phyloP scores from a whole-genome alignment of 2,329 filamentous ascomycete species.

The Fusarium anguioides region DNA sequence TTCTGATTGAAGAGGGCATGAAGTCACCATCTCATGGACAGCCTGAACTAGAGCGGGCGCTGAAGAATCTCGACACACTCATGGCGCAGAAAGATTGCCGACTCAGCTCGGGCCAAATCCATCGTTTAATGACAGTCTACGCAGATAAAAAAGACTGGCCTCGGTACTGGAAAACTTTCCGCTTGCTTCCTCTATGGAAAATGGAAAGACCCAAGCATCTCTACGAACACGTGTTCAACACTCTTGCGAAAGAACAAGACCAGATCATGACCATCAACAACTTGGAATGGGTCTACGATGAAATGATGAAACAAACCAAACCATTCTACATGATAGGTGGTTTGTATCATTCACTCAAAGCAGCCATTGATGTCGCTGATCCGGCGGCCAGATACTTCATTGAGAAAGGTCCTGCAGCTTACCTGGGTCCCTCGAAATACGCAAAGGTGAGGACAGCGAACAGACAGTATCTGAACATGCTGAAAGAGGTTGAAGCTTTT shows the following conservation, averaged over 20 bases:
- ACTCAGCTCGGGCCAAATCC: slow-evolving; percentile 54
- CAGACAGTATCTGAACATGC: slow-evolving; percentile 49
- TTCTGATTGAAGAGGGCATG: slow-evolving; percentile 57
- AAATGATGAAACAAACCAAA: slow-evolving; percentile 68
- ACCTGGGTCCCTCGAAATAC: not conserved
- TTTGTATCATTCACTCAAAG: slow-evolving; percentile 61
- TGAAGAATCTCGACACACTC: slow-evolving; percentile 59
- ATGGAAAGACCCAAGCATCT: slow-evolving; percentile 61
- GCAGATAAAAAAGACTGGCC: slow-evolving; percentile 62
- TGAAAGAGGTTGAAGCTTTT: slow-evolving; percentile 48
- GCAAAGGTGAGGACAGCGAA: slow-evolving; percentile 41
- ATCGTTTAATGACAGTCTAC: slow-evolving; percentile 59
- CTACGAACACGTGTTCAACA: slow-evolving; percentile 65
- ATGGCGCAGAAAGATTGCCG: slow-evolving; percentile 52
- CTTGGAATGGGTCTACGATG: slow-evolving; percentile 65
- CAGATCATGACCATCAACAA: slow-evolving; percentile 58
- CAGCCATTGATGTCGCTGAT: slow-evolving; percentile 67
- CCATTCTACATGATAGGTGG: slow-evolving; percentile 57
- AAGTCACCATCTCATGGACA: slow-evolving; percentile 46
- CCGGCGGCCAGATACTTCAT: slow-evolving; percentile 52
- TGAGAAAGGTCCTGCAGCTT: too few relatives aligned
- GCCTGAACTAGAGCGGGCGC: slow-evolving; percentile 52
- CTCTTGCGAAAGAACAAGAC: slow-evolving; percentile 59
- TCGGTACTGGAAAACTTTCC: slow-evolving; percentile 71
- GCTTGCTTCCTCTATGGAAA: slow-evolving; percentile 62